Evolutionary conservation across 805 yeast genomes (phyloP).

Genomic region (Wickerhamomyces ciferrii): DNA sequence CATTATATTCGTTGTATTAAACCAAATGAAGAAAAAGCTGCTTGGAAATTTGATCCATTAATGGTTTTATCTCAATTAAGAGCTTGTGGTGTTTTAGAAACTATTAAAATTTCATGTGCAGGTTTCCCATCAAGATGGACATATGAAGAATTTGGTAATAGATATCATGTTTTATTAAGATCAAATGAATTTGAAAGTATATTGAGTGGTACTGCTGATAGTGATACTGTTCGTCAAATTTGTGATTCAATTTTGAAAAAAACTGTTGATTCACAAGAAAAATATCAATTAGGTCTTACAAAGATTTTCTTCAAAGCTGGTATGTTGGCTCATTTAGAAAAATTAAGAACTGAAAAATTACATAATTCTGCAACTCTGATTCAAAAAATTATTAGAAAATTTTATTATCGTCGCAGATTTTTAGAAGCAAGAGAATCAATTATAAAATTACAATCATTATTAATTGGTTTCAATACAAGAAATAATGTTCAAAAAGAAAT

Average conservation of each 20-base stretch:
- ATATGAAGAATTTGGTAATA: constrained; percentile 84
- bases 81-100: constrained; percentile 98
- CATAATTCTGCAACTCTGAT: constrained; percentile 74
- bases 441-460: constrained; percentile 48
- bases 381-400: constrained; percentile 75
- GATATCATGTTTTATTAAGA: constrained; percentile 79
- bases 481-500: constrained; percentile 45
- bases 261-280: constrained; percentile 58
- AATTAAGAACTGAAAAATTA: constrained; percentile 74
- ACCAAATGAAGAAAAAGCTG: constrained; percentile 89
- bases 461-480: constrained; percentile 63
- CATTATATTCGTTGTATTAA: constrained; percentile 97
- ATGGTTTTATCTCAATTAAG: constrained; percentile 94
- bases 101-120: constrained; percentile 93
- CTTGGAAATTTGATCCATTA: constrained; percentile 93
- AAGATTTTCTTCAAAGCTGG: constrained; percentile 97
- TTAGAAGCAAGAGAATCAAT: constrained; percentile 49
- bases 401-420: constrained; percentile 57
- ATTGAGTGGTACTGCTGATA: constrained; percentile 44
- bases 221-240: constrained; percentile 53
- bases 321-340: constrained; percentile 87
- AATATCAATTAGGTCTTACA: constrained; percentile 87
- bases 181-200: constrained; percentile 65
- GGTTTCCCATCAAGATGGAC: constrained; percentile 98
- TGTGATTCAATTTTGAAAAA: constrained; percentile 63